Percentiles rank a stretch among this genome's conserved stretches.
phyloP scores from a whole-genome alignment of 2,329 filamentous ascomycete species.

The Nannizzia gypsea region DNA sequence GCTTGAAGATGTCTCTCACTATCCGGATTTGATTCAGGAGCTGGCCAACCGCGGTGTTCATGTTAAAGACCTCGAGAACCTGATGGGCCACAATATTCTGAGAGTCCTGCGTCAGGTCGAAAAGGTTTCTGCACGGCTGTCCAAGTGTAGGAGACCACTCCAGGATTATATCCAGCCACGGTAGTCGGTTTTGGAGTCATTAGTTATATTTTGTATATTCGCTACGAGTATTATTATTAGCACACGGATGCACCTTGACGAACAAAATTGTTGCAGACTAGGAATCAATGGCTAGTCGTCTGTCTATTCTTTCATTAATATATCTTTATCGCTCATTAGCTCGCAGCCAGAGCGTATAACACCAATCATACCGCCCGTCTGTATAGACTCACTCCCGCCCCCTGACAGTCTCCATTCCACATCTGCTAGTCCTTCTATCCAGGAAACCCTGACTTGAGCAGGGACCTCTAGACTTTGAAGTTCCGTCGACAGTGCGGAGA shows the following conservation, averaged over 20 bases:
- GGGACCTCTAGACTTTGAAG: slow-evolving; percentile 71
- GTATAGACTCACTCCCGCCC: slow-evolving; percentile 73
- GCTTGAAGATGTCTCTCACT: slow-evolving; percentile 75
- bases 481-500: slow-evolving; percentile 76
- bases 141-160: background rate
- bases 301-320: slow-evolving; percentile 8
- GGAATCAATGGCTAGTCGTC: background rate
- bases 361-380: slow-evolving; percentile 86
- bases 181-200: background rate
- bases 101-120: slow-evolving; percentile 78
- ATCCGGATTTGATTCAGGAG: slow-evolving; percentile 64
- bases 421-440: slow-evolving; percentile 82
- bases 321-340: slow-evolving; percentile 42
- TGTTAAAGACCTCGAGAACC: slow-evolving; percentile 59
- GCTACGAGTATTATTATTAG: background rate
- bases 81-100: slow-evolving; percentile 69
- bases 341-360: slow-evolving; percentile 80
- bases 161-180: slow-evolving; percentile 4
- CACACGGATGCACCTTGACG: no score
- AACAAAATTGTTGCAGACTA: no score
- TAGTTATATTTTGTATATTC: background rate
- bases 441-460: slow-evolving; percentile 74
- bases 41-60: slow-evolving; percentile 61
- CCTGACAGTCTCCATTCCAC: slow-evolving; percentile 85
- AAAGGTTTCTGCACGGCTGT: slow-evolving; percentile 42